These are phyloP conservation scores for Aristolochia contorta DNA, from an alignment of 164 flowering plant genomes.

Conservation along the genomic window DNA sequence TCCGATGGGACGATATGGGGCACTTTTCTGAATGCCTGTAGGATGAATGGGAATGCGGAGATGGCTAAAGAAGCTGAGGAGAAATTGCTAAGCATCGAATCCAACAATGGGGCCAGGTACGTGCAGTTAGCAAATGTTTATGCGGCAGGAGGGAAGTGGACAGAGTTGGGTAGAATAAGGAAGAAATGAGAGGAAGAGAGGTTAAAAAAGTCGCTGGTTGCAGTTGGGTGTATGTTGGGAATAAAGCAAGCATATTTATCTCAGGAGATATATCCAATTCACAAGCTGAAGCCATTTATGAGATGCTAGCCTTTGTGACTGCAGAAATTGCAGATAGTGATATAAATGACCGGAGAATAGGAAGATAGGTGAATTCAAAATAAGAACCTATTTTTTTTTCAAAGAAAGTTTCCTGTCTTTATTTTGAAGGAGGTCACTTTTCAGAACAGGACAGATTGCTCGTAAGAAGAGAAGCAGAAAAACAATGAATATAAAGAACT, in stretches of 20 bases:
- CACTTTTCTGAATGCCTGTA: conserved; percentile 2
- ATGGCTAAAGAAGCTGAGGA: conserved; percentile 50
- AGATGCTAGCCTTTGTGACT: conserved; percentile 55
- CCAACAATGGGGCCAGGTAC: conserved; percentile 50
- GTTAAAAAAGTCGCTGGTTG: conserved; percentile 62
- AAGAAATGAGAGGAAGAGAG: conserved; percentile 61
- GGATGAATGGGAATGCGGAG: conserved; percentile 26
- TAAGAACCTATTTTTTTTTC: too few relatives aligned
- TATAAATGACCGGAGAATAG: neutral
- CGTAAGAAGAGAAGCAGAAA: too few relatives aligned
- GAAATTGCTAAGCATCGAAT: conserved; percentile 38
- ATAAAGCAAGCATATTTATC: conserved; percentile 39
- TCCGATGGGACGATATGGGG: conserved; percentile 1
- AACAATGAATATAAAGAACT: too few relatives aligned
- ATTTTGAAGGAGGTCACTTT: too few relatives aligned
- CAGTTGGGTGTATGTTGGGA: conserved; percentile 62
- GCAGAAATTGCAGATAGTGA: conserved; percentile 32
- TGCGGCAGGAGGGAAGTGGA: conserved; percentile 75
- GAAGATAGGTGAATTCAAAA: too few relatives aligned
- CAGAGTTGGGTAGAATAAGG: conserved; percentile 64
- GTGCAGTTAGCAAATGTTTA: conserved; percentile 78
- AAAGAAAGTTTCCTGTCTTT: too few relatives aligned
- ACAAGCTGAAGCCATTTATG: conserved; percentile 41
- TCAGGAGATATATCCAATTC: conserved; percentile 48
- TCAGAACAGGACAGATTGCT: too few relatives aligned